Base-by-base conservation (phyloP, 2,329 filamentous ascomycete genomes). In the Penicillium aurantiogriseum region DNA sequence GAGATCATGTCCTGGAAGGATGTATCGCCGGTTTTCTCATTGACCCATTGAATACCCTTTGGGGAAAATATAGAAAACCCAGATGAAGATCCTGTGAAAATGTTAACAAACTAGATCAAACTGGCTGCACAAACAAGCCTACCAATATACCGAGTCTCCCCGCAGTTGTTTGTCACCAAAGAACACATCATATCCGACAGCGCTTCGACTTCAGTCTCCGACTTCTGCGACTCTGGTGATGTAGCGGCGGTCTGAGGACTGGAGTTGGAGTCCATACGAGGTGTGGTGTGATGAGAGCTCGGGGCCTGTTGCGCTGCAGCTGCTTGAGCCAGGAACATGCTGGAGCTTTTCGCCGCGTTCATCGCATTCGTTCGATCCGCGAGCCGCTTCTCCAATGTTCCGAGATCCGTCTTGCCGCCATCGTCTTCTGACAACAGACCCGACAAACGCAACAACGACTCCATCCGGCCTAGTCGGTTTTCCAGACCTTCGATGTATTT, bases 121-220 rank as follows among this genome's bases (percentile, higher is more conserved):
- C 44, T n/a, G 29, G 13, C 17, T 35, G 43, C 23, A 11, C 19
- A 17, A 39, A 31, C 15, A 43, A 23, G 58, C 83, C 51, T 81
- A 92, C 91, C 94, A 66, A 97, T 96, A 72, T 96, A 99, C 75
- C 94, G 84, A 8, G 93, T 97, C 79, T 99, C 94, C 54, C 94
- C 94, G 61, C 86, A 89, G 67, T 93, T 92, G 71, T 96, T 97
- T 1, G 93, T 97, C 31, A 99, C 92, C 33, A 99, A 79, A 3
- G 92, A 97, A 75, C 93, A 97, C 94, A 99, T 97, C 89, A 97
- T 94, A 77, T 99, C 94, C 1, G 93, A 96, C 56, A 99, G 77
- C 2, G 87, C 88, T 72, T 95, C 92, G 1, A 96, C 90, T 67
- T 96, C 89, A 63, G 88, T 82, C 64, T 86, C 83, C 15, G 78